Conservation (phyloP, 2,329 filamentous ascomycete genomes). For the Apiospora aurea region DNA sequence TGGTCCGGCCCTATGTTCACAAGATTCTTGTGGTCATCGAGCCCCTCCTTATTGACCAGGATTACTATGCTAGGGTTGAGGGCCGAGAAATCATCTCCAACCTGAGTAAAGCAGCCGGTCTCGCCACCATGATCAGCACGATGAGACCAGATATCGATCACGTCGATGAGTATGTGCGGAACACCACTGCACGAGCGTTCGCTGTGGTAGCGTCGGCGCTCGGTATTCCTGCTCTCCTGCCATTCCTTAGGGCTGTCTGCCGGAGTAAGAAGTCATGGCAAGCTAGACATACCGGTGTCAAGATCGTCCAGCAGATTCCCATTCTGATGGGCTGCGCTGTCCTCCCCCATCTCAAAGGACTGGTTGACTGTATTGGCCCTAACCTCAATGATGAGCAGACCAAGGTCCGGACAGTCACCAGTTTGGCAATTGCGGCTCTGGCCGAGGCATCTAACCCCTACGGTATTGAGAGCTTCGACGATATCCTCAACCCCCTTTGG, state of each 20-base stretch:
- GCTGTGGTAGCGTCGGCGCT: slow-evolving; percentile 96
- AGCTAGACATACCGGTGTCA: slow-evolving; percentile 95
- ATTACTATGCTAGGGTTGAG: slow-evolving; percentile 98
- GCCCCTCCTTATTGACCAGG: slow-evolving; percentile 97
- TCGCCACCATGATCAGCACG: slow-evolving; percentile 98
- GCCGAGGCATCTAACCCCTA: slow-evolving; percentile 97
- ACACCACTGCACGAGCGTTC: slow-evolving; percentile 96
- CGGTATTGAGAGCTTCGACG: slow-evolving; percentile 98
- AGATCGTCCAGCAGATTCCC: slow-evolving; percentile 98
- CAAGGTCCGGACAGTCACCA: slow-evolving; percentile 96
- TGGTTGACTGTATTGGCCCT: slow-evolving; percentile 95
- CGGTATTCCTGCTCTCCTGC: slow-evolving; percentile 92
- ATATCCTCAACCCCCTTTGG: slow-evolving; percentile 97
- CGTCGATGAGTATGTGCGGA: slow-evolving; percentile 96
- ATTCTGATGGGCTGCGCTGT: slow-evolving; percentile 99
- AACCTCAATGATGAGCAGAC: slow-evolving; percentile 98
- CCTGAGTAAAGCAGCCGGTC: slow-evolving; percentile 91
- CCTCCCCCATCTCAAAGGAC: slow-evolving; percentile 89
- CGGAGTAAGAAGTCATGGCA: slow-evolving; percentile 99
- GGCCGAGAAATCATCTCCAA: slow-evolving; percentile 99
- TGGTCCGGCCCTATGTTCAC: slow-evolving; percentile 95
- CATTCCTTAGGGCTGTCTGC: slow-evolving; percentile 94
- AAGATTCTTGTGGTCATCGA: slow-evolving; percentile 99
- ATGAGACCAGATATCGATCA: slow-evolving; percentile 99
- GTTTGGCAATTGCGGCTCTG: slow-evolving; percentile 90